Conservation (phyloP, 805 yeast species). For the Pichia exigua region DNA sequence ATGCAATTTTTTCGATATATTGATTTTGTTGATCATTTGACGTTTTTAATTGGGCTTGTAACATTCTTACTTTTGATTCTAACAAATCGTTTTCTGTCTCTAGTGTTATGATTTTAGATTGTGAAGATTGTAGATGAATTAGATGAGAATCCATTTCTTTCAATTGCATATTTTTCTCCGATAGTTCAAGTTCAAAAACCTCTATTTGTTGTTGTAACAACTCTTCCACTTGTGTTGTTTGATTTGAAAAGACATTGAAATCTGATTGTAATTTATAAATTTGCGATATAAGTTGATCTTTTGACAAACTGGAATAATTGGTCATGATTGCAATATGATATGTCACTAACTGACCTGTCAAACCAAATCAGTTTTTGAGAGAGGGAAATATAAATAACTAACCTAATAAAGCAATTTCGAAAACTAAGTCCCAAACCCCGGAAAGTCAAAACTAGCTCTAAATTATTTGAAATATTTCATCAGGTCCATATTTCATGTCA, state of each 20-base stretch:
- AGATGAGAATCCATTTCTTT: not conserved
- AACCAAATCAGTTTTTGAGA: not conserved
- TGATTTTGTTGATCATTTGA: slow-evolving; percentile 14
- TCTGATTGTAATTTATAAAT: not conserved
- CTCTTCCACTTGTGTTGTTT: slow-evolving; percentile 6
- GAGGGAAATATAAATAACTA: not conserved
- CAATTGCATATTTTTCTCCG: not conserved
- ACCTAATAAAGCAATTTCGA: not conserved
- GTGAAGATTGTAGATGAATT: not conserved
- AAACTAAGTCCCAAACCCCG: not conserved
- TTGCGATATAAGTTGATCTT: slow-evolving; percentile 4
- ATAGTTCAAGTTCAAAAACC: slow-evolving; percentile 11
- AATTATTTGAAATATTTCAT: not conserved
- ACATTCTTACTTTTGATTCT: slow-evolving; percentile 17
- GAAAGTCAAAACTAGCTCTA: not conserved
- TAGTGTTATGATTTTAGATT: slow-evolving; percentile 11
- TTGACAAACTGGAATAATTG: not conserved
- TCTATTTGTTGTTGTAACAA: slow-evolving; percentile 3
- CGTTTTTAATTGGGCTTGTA: slow-evolving; percentile 4
- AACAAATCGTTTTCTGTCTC: slow-evolving; percentile 22
- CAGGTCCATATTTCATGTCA: not conserved
- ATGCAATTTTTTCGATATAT: slow-evolving; percentile 19
- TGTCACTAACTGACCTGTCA: not conserved
- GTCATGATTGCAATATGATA: not conserved
- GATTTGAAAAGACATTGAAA: slow-evolving; percentile 1